Percentiles rank a stretch among this genome's conserved stretches.
Evolutionary conservation across 2,329 filamentous ascomycete genomes (phyloP).

Genomic region (Penicillium hesseltinei): DNA sequence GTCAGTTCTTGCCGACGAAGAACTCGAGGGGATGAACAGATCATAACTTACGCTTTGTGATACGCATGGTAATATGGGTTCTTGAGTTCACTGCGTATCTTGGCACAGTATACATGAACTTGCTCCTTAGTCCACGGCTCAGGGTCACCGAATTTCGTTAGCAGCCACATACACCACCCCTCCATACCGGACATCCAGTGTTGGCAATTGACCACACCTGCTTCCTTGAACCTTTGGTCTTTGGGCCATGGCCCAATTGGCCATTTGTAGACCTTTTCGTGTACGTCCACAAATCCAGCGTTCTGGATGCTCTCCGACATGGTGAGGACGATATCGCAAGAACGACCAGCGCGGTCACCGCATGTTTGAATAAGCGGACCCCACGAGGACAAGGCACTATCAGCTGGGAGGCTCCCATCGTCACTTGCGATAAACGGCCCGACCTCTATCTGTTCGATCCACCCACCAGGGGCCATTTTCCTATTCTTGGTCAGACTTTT

Average conservation of each 20-base stretch:
- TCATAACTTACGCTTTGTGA: no score
- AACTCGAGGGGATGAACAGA: no score
- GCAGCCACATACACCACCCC: slow-evolving; percentile 32
- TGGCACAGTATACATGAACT: slow-evolving; percentile 7
- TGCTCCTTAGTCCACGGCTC: slow-evolving; percentile 10
- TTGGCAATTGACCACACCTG: slow-evolving; percentile 40
- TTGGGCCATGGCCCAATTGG: slow-evolving; percentile 34
- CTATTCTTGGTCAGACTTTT: not conserved
- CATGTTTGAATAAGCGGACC: slow-evolving; percentile 19
- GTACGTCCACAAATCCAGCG: slow-evolving; percentile 35
- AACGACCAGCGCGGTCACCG: slow-evolving; percentile 21
- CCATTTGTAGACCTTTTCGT: slow-evolving; percentile 30
- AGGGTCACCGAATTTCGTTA: slow-evolving; percentile 25
- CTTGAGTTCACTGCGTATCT: no score
- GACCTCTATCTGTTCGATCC: slow-evolving; percentile 23
- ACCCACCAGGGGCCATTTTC: slow-evolving; percentile 21
- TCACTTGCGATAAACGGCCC: slow-evolving; percentile 15
- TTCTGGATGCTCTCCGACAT: slow-evolving; percentile 26
- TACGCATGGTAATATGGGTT: no score
- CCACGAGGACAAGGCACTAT: slow-evolving; percentile 16
- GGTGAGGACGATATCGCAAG: slow-evolving; percentile 21
- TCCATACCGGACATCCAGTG: slow-evolving; percentile 32
- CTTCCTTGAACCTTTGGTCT: slow-evolving; percentile 29
- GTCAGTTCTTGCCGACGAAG: no score
- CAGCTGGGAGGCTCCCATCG: slow-evolving; percentile 15